Base-by-base conservation (phyloP, 768 basidiomycete genomes). In the Mycena polygramma region DNA sequence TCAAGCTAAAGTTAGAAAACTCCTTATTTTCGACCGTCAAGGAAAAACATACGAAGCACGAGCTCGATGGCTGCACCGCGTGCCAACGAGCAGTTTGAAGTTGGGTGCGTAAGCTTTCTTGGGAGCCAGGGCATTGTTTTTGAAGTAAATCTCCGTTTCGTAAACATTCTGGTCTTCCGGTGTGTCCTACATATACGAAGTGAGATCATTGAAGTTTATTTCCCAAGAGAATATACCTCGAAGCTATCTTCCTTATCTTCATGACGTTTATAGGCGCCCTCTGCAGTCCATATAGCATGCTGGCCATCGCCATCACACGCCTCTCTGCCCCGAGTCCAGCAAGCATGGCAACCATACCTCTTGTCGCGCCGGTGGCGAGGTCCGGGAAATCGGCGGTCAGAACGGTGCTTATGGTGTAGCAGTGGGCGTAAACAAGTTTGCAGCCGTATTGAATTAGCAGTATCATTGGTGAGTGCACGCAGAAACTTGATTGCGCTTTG, bases 261-360 rank as follows among this genome's bases (percentile, higher is more conserved):
- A 10, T 61, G n/a, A n/a, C 6, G 66, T 17, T 68, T 24, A 19
- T 68, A 68, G 4, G 41, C 26, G 0, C 59, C 66, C 20, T 20
- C 37, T 22, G 17, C 17, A 11, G 66, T 68, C 26, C 35, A 68
- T 26, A 68, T 4, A 7, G 26, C 10, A 24, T 39, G 39, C 24
- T 30, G 37, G 10, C 59, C 66, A 8, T 37, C 22, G 1, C 19
- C 3, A 20, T 68, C 66, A 43, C 66, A 68, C 3, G 66, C 54
- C 20, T 53, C 22, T 7, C 15, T 36, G 10, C 66, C 66, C 30
- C 66, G 57, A 4, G 66, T 68, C 66, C 66, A 68, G 43, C 66
- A 68, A 20, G 58, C 66, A 17, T 61, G 58, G 19, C 66, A 67
- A 14, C 58, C 58, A 15, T 52, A 52, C 20, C 14, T 22, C 26